These are phyloP conservation scores for Fusarium palustre DNA, from an alignment of 2,329 filamentous ascomycete species.

Conservation along the genomic window DNA sequence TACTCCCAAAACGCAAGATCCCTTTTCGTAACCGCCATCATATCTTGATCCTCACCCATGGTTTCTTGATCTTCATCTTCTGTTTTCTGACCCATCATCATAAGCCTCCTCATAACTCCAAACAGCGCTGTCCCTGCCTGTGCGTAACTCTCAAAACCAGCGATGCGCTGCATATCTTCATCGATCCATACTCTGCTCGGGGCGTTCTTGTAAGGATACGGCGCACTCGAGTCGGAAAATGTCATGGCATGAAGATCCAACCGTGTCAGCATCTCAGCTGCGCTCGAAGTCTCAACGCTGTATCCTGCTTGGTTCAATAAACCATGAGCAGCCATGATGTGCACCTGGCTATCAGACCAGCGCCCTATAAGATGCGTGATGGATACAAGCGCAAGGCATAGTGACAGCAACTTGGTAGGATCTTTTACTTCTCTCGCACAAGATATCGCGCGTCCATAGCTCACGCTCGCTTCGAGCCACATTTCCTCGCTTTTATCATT, in stretches of 20 bases:
- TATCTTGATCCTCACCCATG: not conserved
- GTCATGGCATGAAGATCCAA: slow-evolving; percentile 53
- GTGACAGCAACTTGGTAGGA: slow-evolving; percentile 44
- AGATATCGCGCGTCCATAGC: slow-evolving; percentile 48
- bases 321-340: slow-evolving; percentile 48
- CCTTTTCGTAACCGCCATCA: slow-evolving; percentile 9
- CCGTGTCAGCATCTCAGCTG: slow-evolving; percentile 46
- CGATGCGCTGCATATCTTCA: slow-evolving; percentile 15
- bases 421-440: slow-evolving; percentile 46
- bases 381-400: slow-evolving; percentile 51
- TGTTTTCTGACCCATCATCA: slow-evolving; percentile 36
- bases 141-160: slow-evolving; percentile 34
- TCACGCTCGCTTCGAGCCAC: slow-evolving; percentile 40
- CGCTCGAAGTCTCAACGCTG: slow-evolving; percentile 23
- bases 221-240: slow-evolving; percentile 49
- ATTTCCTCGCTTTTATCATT: slow-evolving; percentile 14
- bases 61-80: not conserved
- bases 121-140: slow-evolving; percentile 42
- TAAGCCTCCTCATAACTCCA: slow-evolving; percentile 36
- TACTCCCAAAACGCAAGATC: slow-evolving; percentile 41
- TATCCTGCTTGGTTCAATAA: slow-evolving; percentile 42
- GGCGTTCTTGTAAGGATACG: slow-evolving; percentile 45
- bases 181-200: slow-evolving; percentile 29
- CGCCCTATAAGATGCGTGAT: slow-evolving; percentile 49
- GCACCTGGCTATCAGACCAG: slow-evolving; percentile 49